These are phyloP conservation scores for Scheffersomyces lignosus DNA, from an alignment of 805 yeast genomes.

Conservation along the genomic window DNA sequence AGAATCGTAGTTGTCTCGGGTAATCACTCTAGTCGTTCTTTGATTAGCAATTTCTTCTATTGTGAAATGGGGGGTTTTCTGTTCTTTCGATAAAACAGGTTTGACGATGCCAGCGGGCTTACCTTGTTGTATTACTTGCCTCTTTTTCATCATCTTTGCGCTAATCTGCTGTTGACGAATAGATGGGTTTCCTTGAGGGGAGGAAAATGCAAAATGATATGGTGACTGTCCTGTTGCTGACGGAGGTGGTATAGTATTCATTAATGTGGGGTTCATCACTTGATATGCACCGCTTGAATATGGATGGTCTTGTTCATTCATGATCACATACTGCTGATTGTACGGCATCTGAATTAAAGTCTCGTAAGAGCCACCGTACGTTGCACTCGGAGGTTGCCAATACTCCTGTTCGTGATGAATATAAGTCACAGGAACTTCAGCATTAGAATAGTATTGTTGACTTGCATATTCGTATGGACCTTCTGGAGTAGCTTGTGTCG, in stretches of 20 bases:
- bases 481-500: background rate
- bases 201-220: slow-evolving; percentile 2
- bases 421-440: background rate
- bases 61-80: slow-evolving; percentile 7
- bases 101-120: slow-evolving; percentile 9
- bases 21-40: background rate
- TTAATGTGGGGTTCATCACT: slow-evolving; percentile 14
- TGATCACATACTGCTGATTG: slow-evolving; percentile 16
- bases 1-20: background rate
- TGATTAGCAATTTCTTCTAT: slow-evolving; percentile 9
- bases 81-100: slow-evolving; percentile 7
- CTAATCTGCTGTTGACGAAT: slow-evolving; percentile 33
- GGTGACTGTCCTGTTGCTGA: slow-evolving; percentile 1
- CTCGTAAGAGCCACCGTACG: slow-evolving; percentile 7
- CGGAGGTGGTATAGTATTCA: slow-evolving; percentile 3
- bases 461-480: background rate
- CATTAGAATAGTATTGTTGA: background rate
- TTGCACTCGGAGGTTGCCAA: slow-evolving; percentile 12
- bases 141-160: slow-evolving; percentile 34
- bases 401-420: slow-evolving; percentile 17
- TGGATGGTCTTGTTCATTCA: slow-evolving; percentile 16
- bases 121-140: slow-evolving; percentile 23
- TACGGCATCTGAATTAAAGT: slow-evolving; percentile 6
- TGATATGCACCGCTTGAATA: slow-evolving; percentile 10
- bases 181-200: slow-evolving; percentile 14